Base-by-base conservation (phyloP, 2,329 filamentous ascomycete species). In the Colletotrichum musae region DNA sequence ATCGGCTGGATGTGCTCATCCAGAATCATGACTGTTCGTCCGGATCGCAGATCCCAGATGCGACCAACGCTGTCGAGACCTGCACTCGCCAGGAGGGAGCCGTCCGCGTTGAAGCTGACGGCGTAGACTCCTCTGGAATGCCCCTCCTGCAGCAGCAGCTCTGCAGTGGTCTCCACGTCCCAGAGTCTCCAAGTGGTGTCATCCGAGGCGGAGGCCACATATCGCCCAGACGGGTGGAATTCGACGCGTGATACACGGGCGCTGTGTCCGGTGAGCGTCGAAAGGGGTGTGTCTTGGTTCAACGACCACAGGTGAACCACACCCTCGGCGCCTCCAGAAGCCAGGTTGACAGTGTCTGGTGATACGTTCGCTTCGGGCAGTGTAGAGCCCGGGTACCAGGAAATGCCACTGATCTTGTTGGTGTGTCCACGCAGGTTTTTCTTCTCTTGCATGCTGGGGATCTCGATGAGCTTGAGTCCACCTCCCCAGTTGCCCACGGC, bases 171-270 rank as follows among this genome's bases (percentile, higher is more conserved):
- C 73, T 94, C 91, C 0, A 98, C 90, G 78, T 98, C 95, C 95
- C 96, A 99, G 41, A 99, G 85, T 52, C 95, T 90, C 96, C 96
- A 99, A 0, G 96, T 97, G 2, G 94, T 97, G 78, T 99, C 96
- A 75, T 96, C 96, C 0, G 94, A 97, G 6, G 96, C 96, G 1
- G 95, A 97, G 5, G 95, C 96, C 6, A 98, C 85, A 76, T 95
- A 98, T 71, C 88, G 88, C 4, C 95, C 95, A 0, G 94, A 97
- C 0, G 96, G 96, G 74, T 99, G 96, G 76, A 98, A 97, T 68
- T 97, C 96, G 13, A 97, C 92, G 65, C 95, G 90, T 75, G 94
- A 97, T 9, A 99, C 94, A 70, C 96, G 91, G 62, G 93, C 93
- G 5, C 89, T 91, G 77, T 99, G 96, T 1, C 95, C 96, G 26